phyloP scores from a whole-genome alignment of 768 basidiomycete species.

The Boletus tomentosulus region DNA sequence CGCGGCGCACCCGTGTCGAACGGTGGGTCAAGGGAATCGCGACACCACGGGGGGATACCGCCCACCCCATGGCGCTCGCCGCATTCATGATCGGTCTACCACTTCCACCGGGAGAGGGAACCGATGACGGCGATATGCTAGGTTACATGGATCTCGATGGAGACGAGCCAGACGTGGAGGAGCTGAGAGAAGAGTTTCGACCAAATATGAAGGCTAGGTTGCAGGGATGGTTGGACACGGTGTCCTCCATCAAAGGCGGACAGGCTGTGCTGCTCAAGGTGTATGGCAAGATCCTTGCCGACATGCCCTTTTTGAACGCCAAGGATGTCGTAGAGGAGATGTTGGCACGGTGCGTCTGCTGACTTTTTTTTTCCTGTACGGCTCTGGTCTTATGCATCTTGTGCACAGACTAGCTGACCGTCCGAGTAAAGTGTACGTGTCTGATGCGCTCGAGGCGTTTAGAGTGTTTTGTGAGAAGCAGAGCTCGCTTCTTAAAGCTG shows the following conservation, averaged over 20 bases:
- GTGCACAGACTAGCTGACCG: constrained; percentile 46
- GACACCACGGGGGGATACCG: constrained; percentile 34
- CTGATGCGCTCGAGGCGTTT: constrained; percentile 48
- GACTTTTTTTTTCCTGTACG: not conserved
- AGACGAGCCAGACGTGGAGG: constrained; percentile 54
- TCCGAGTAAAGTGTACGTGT: constrained; percentile 48
- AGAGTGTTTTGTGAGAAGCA: constrained; percentile 50
- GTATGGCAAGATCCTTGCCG: constrained; percentile 41
- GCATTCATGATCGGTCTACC: constrained; percentile 62
- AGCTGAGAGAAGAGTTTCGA: constrained; percentile 56
- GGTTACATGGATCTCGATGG: constrained; percentile 50
- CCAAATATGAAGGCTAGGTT: constrained; percentile 55
- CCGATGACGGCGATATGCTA: constrained; percentile 44
- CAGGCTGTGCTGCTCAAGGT: constrained; percentile 34
- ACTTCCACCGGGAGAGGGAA: constrained; percentile 35
- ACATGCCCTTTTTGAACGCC: constrained; percentile 56
- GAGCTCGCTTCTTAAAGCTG: constrained; percentile 31
- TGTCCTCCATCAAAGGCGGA: constrained; percentile 38
- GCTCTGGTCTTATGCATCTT: not conserved
- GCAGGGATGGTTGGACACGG: constrained; percentile 51
- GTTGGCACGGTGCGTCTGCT: constrained; percentile 41
- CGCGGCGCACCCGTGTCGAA: constrained; percentile 46
- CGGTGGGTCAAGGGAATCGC: constrained; percentile 48
- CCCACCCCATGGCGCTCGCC: constrained; percentile 57
- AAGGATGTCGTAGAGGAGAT: constrained; percentile 55